These are phyloP conservation scores for Alternaria viburni DNA, from an alignment of 2,329 filamentous ascomycete species.

Conservation along the genomic window DNA sequence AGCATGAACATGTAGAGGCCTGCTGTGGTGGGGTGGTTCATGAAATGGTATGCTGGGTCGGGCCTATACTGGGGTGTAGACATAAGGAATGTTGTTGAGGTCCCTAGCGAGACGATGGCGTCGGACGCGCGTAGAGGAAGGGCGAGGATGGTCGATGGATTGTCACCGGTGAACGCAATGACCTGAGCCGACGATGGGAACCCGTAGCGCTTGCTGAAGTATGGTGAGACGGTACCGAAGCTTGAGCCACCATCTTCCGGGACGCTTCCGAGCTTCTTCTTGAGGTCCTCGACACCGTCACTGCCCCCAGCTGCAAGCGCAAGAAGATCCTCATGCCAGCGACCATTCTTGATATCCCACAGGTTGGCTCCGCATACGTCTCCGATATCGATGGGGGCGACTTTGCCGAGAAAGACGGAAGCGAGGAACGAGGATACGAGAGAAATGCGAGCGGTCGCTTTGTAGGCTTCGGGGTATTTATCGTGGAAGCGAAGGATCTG, in stretches of 20 bases:
- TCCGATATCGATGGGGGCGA: slow-evolving; percentile 90
- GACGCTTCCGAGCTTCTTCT: slow-evolving; percentile 79
- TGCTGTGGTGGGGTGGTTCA: slow-evolving; percentile 92
- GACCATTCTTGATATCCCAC: slow-evolving; percentile 81
- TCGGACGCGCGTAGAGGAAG: slow-evolving; percentile 86
- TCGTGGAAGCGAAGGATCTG: slow-evolving; percentile 90
- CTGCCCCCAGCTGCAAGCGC: slow-evolving; percentile 70
- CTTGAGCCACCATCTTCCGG: slow-evolving; percentile 79
- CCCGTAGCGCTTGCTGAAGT: slow-evolving; percentile 80
- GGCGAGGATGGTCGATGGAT: slow-evolving; percentile 91
- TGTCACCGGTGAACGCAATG: slow-evolving; percentile 91
- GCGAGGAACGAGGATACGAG: slow-evolving; percentile 95
- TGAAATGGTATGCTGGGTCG: slow-evolving; percentile 92
- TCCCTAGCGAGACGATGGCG: slow-evolving; percentile 93
- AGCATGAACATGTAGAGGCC: slow-evolving; percentile 99
- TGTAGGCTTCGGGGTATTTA: slow-evolving; percentile 81
- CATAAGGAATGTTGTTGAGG: slow-evolving; percentile 97
- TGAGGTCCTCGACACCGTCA: slow-evolving; percentile 68
- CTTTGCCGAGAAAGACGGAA: slow-evolving; percentile 81
- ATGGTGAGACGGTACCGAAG: slow-evolving; percentile 76
- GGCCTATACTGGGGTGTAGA: slow-evolving; percentile 90
- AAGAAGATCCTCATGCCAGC: slow-evolving; percentile 78
- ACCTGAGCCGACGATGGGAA: slow-evolving; percentile 78
- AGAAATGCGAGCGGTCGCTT: slow-evolving; percentile 81
- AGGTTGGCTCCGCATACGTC: slow-evolving; percentile 98